Evolutionary conservation across 331 rosid species (phyloP).

Genomic region (Quercus phellos): DNA sequence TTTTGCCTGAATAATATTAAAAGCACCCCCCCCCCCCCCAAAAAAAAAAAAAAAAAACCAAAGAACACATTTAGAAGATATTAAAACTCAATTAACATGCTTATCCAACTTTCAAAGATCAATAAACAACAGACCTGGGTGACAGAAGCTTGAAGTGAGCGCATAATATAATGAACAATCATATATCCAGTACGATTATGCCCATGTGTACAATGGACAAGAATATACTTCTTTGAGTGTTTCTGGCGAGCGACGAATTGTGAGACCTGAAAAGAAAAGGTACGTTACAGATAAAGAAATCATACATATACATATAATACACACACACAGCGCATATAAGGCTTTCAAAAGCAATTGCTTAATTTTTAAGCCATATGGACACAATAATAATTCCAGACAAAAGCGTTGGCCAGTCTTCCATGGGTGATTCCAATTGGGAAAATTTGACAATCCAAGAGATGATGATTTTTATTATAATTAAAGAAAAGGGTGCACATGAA

Average conservation of each 20-base stretch:
- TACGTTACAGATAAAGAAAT: neutral
- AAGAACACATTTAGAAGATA: neutral
- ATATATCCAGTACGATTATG: constrained; percentile 97
- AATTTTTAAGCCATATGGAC: neutral
- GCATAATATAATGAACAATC: constrained; percentile 86
- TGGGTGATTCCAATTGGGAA: neutral
- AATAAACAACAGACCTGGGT: constrained; percentile 50
- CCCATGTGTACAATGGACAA: constrained; percentile 96
- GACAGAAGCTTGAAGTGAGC: constrained; percentile 53
- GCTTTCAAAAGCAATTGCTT: neutral
- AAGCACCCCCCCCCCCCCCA: neutral
- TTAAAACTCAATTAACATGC: constrained; percentile 3
- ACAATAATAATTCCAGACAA: neutral
- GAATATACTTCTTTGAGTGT: constrained; percentile 75
- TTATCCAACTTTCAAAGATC: constrained; percentile 1
- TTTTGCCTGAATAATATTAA: constrained; percentile 56
- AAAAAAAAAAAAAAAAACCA: neutral
- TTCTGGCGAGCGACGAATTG: constrained; percentile 76
- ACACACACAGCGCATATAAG: no score
- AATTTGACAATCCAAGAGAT: neutral
- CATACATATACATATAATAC: no score
- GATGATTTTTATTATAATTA: no score
- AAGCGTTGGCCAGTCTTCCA: neutral
- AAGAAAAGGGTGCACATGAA: no score
- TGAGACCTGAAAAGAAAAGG: constrained; percentile 47